Conservation (phyloP, 139 green algal genomes). For the Trebouxia sp. region DNA sequence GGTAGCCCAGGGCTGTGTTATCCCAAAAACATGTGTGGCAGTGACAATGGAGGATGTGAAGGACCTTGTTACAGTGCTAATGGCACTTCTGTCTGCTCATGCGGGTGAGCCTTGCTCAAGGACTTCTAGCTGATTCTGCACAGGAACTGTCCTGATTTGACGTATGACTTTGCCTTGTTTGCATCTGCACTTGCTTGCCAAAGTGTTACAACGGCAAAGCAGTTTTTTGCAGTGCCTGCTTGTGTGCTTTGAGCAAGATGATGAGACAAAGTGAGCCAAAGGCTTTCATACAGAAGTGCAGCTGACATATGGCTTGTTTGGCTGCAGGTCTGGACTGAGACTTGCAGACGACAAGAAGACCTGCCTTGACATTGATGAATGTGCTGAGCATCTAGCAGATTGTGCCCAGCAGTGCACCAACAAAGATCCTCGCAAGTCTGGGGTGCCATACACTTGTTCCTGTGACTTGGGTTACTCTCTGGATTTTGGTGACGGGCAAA, state of each 20-base stretch:
- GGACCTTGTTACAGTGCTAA: constrained; percentile 24
- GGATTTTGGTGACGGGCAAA: constrained; percentile 13
- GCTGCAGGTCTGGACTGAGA: constrained; percentile 23
- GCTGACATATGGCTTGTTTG: too few species aligned
- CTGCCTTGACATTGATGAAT: constrained; percentile 60
- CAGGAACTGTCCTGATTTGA: neutral
- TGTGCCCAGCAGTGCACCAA: constrained; percentile 51
- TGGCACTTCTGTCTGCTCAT: constrained; percentile 30
- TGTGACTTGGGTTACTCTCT: constrained; percentile 9
- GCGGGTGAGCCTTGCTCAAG: constrained; percentile 6
- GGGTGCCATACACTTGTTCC: constrained; percentile 7
- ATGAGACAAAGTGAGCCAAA: too few species aligned
- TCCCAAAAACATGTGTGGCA: constrained; percentile 29
- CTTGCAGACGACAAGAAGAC: constrained; percentile 34
- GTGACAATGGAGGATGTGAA: constrained; percentile 32
- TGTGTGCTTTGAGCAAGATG: too few species aligned
- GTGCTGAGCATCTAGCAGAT: constrained; percentile 31
- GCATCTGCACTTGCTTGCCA: too few species aligned
- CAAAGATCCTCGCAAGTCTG: constrained; percentile 33
- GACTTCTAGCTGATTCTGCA: neutral
- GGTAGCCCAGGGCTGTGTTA: constrained; percentile 43
- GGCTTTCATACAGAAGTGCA: too few species aligned
- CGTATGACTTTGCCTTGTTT: neutral
- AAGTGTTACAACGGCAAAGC: too few species aligned
- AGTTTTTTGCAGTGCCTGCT: too few species aligned